Percentiles rank a stretch among this genome's conserved stretches.
These are phyloP conservation scores for Suillus subalutaceus DNA, from an alignment of 768 basidiomycete species.

Conservation along the genomic window DNA sequence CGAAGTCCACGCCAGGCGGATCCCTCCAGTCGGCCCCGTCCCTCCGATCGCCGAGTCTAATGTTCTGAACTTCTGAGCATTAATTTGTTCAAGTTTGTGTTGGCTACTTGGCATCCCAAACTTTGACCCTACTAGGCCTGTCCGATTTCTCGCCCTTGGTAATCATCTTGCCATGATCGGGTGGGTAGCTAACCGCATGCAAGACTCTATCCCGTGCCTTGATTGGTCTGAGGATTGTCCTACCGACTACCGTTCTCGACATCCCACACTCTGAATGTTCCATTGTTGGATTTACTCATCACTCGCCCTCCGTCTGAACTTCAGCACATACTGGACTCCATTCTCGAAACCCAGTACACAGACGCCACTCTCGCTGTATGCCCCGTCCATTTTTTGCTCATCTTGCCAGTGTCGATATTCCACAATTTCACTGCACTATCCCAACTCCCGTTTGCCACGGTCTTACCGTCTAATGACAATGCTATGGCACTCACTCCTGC, in stretches of 20 bases:
- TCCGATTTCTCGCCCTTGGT: too few relatives aligned
- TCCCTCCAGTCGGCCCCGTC: too few relatives aligned
- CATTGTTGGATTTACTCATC: not conserved
- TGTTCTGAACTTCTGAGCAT: too few relatives aligned
- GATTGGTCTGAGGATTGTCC: too few relatives aligned
- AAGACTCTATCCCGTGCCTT: too few relatives aligned
- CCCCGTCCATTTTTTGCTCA: not conserved
- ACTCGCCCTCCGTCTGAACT: not conserved
- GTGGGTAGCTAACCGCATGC: too few relatives aligned
- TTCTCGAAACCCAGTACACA: too few relatives aligned
- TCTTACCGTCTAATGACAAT: not conserved
- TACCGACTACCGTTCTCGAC: not conserved
- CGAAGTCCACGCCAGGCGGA: not conserved
- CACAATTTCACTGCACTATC: not conserved
- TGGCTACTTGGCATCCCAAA: too few relatives aligned
- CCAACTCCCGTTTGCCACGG: not conserved
- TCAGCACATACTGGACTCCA: not conserved
- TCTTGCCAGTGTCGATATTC: not conserved
- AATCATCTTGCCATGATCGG: too few relatives aligned
- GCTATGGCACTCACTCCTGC: not conserved
- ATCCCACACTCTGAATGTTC: not conserved
- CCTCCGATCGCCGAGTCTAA: too few relatives aligned
- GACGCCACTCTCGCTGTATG: not conserved
- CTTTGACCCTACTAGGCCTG: too few relatives aligned
- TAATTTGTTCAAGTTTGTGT: too few relatives aligned